These are phyloP conservation scores for Cucumis variabilis DNA, from an alignment of 331 rosid species.

Conservation along the genomic window DNA sequence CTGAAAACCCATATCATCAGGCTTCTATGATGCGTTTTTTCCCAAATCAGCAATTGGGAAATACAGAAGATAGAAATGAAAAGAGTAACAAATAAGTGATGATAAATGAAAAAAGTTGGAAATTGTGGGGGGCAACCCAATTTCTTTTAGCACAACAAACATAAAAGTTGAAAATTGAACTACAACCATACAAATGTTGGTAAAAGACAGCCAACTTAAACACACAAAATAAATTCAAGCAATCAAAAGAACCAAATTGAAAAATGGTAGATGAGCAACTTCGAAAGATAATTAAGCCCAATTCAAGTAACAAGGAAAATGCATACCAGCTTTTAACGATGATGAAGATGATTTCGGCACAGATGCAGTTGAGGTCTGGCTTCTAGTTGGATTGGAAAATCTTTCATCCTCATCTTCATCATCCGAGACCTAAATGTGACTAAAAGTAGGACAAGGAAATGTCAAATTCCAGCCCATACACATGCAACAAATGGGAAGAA, in stretches of 20 bases:
- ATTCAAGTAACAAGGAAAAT: background rate
- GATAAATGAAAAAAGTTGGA: too few relatives aligned
- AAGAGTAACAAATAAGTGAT: too few relatives aligned
- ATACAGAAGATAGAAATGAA: background rate
- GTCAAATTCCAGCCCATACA: background rate
- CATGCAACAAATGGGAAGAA: background rate
- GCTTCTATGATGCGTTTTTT: background rate
- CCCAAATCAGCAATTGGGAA: background rate
- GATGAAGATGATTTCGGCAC: conserved; percentile 28
- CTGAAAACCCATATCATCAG: background rate
- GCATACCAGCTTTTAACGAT: conserved; percentile 26
- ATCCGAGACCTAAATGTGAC: conserved; percentile 33
- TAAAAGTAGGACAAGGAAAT: background rate
- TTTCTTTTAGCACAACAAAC: background rate
- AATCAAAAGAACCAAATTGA: background rate
- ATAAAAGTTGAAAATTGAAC: background rate
- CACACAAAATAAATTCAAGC: conserved; percentile 14
- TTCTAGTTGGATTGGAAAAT: conserved; percentile 34
- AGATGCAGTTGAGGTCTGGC: conserved; percentile 34
- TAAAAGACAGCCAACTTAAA: background rate
- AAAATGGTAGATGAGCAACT: background rate
- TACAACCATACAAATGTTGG: background rate
- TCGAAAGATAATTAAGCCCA: background rate
- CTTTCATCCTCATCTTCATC: conserved; percentile 38
- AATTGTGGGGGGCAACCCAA: background rate